Percentiles rank a stretch among this genome's conserved stretches.
Evolutionary conservation across 345 rosid genomes (phyloP).

Genomic region (Populus alba): DNA sequence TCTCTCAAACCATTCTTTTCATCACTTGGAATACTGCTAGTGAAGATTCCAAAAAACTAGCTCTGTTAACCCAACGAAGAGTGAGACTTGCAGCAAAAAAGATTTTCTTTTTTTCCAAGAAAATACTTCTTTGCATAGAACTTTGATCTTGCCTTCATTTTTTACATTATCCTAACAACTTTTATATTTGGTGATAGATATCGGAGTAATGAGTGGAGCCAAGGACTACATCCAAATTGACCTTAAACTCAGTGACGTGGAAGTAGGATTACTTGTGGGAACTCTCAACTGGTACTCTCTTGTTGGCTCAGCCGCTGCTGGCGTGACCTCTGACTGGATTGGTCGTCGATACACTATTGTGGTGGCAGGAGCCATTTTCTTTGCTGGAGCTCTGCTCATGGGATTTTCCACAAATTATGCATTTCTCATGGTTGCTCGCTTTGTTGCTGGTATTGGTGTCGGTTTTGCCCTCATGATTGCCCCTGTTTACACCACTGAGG

Average conservation of each 20-base stretch:
- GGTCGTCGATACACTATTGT: slow-evolving; percentile 95
- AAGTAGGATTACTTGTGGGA: slow-evolving; percentile 62
- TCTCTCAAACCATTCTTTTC: not conserved
- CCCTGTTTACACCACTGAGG: slow-evolving; percentile 86
- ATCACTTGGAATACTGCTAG: not conserved
- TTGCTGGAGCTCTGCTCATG: slow-evolving; percentile 80
- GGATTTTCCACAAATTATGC: slow-evolving; percentile 76
- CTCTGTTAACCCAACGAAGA: too few relatives aligned
- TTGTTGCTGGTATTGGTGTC: slow-evolving; percentile 84
- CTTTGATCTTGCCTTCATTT: too few relatives aligned
- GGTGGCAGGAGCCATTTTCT: slow-evolving; percentile 76
- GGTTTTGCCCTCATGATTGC: slow-evolving; percentile 96
- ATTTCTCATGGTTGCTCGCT: slow-evolving; percentile 87
- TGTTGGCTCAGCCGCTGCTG: slow-evolving; percentile 77
- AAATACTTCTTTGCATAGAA: too few relatives aligned
- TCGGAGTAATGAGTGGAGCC: slow-evolving; percentile 92
- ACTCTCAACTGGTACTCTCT: slow-evolving; percentile 63
- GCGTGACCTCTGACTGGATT: slow-evolving; percentile 84
- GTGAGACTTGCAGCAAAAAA: too few relatives aligned
- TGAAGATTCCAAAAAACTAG: not conserved
- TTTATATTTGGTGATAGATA: slow-evolving; percentile 37
- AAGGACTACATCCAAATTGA: slow-evolving; percentile 47
- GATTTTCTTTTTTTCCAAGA: too few relatives aligned
- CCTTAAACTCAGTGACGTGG: slow-evolving; percentile 33
- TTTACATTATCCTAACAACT: not conserved